phyloP scores from a whole-genome alignment of 2,329 filamentous ascomycete genomes.

The Helicocarpus griseus region DNA sequence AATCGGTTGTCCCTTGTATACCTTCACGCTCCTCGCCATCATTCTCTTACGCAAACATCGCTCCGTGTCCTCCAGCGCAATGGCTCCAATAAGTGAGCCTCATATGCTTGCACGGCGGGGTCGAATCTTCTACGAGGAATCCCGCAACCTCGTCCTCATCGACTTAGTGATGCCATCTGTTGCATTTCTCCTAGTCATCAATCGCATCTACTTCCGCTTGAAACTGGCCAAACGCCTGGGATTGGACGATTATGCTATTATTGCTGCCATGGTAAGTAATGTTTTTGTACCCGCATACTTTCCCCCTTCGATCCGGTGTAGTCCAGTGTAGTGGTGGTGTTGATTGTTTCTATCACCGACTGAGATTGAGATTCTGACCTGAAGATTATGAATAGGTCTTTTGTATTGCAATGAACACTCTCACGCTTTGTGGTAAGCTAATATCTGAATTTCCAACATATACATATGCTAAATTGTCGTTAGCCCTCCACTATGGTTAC shows the following conservation, averaged over 20 bases:
- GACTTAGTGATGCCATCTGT: slow-evolving; percentile 17
- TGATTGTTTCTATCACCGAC: not conserved
- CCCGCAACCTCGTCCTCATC: slow-evolving; percentile 15
- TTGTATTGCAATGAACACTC: slow-evolving; percentile 18
- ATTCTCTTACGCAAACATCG: too few species aligned
- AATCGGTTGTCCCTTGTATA: not conserved
- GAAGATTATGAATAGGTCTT: slow-evolving; percentile 13
- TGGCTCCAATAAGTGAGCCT: slow-evolving; percentile 3
- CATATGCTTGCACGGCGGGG: slow-evolving; percentile 1
- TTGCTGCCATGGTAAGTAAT: slow-evolving; percentile 18
- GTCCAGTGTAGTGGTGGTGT: not conserved
- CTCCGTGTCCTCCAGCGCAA: not conserved
- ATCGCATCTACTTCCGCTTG: slow-evolving; percentile 18
- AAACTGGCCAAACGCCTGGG: slow-evolving; percentile 15
- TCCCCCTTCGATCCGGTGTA: not conserved
- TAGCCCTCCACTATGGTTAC: slow-evolving; percentile 22
- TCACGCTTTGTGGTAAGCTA: slow-evolving; percentile 17
- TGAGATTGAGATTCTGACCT: not conserved
- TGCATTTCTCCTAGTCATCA: slow-evolving; percentile 16
- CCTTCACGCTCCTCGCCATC: too few species aligned
- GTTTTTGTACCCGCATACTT: not conserved
- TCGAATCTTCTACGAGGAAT: slow-evolving; percentile 13
- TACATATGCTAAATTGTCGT: not conserved
- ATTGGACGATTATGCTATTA: slow-evolving; percentile 20
- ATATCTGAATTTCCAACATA: not conserved